Evolutionary conservation across 2,329 filamentous ascomycete genomes (phyloP), one percentile per base, ranked within the genome.

Genomic region (Ceratocystis smalleyi): DNA sequence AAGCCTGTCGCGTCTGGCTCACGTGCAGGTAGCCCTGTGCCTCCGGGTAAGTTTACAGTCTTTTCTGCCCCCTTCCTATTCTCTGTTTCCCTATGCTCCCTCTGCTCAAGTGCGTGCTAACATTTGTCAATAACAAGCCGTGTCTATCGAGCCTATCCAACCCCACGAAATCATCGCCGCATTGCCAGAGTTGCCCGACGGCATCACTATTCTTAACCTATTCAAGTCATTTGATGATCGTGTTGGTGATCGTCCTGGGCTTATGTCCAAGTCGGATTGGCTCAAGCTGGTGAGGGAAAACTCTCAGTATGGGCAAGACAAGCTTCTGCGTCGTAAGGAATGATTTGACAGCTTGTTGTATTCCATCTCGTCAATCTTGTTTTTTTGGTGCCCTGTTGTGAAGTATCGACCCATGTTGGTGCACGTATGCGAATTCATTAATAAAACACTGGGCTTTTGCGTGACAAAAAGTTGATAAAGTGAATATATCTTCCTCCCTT

Each of bases 11-110:
- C 84, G 4, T 75, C 75, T 6, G 82, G 77, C 17, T 88, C 84
- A 7, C 78, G 85, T 67, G 80, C 82, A 62, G 79, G 80, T 35
- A 88, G 85, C 70, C 86, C 83, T 70, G 77, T 59, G 17, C 70
- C 74, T 68, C 67, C 72, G 8, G 12, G 35, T 40, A 40, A 40
- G 35, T 15, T 12, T 40, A 15, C 35, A 35, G 3, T 40, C 12
- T 40, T 15, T 15, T 40, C 3, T 40, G 35, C 5, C 3, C 12
- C 35, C 35, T 40, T 40, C 35, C 10, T 40, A 40, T 12, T 40
- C 35, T 4, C 35, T 40, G 10, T 40, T 40, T 40, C 35, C 32
- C 35, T 3, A 40, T 40, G 35, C 10, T 40, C 35, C 35, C 35
- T 40, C 35, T 40, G 5, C 15, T 40, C 10, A 40, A 15, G 2